Percentiles rank a stretch among this genome's conserved stretches.
Evolutionary conservation across 257 asterid genomes (phyloP).

Genomic region (Nicotiana obtusifolia): DNA sequence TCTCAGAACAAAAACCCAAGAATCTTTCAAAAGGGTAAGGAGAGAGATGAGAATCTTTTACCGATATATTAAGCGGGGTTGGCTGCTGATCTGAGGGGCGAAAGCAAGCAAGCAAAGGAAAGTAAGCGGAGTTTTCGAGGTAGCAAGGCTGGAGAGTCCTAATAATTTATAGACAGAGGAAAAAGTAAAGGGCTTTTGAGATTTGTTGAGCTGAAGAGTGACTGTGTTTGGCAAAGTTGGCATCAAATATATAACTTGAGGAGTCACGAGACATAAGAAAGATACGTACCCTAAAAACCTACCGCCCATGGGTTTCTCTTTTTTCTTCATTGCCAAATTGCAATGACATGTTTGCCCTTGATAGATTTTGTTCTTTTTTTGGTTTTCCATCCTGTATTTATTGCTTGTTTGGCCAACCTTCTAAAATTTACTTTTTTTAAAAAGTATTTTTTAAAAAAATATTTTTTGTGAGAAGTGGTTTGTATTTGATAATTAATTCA

Average conservation of each 20-base stretch:
- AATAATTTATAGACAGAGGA: too few species aligned
- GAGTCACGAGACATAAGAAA: neutral
- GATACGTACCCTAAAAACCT: neutral
- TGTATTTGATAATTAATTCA: too few species aligned
- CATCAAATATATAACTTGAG: neutral
- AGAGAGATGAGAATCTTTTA: neutral
- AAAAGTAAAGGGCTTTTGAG: conserved; percentile 18
- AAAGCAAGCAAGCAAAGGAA: neutral
- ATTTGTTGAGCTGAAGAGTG: conserved; percentile 7
- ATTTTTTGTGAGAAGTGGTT: too few species aligned
- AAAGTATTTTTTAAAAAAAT: too few species aligned
- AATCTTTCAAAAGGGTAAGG: neutral
- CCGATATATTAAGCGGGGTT: neutral
- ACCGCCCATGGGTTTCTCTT: neutral
- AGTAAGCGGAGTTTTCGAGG: neutral
- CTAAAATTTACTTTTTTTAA: too few species aligned
- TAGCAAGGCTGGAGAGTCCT: too few species aligned
- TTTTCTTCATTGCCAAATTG: too few species aligned
- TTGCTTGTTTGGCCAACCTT: too few species aligned
- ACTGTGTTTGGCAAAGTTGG: neutral
- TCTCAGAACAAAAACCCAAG: neutral
- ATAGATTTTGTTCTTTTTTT: too few species aligned
- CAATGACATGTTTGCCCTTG: too few species aligned
- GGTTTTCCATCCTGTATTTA: too few species aligned
- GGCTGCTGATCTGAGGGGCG: neutral